Evolutionary conservation across 768 basidiomycete genomes (phyloP), one percentile per base, ranked within the genome.

Genomic region (Lactifluus piperatus): DNA sequence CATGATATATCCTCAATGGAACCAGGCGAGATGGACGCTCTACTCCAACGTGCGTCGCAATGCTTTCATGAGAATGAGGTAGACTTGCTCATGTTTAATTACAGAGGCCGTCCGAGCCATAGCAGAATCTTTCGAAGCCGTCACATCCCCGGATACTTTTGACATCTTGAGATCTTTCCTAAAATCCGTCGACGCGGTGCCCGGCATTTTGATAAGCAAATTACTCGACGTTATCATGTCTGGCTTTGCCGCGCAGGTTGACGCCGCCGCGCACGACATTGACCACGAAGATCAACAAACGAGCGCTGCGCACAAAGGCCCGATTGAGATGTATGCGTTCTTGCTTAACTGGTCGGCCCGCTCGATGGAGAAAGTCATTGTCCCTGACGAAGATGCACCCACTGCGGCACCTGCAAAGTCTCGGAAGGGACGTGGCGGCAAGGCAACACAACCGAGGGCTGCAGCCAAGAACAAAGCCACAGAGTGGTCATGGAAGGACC

Each of bases 271-370:
- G 30, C 79, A 79, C 53, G 89, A 92, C 63, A 71, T 89, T 26
- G 84, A 88, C 9, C 74, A 80, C 6, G 89, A 86, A 27, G 81
- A 86, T 50, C 80, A 84, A 58, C 77, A 86, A 57, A 75, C 77
- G 1, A 77, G 81, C 65, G 71, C 79, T 62, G 67, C 75, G 0
- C 92, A 93, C 71, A 89, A 86, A 69, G 63, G 69, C 3, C 82
- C 91, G 0, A 76, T 99, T 60, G 97, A 98, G 70, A 85, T 89
- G 77, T 97, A 91, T 70, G 88, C 87, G 7, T 97, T 98, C 69
- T 75, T 97, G 26, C 72, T 97, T n/a, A 79, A 85, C 60, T 97
- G 94, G 94, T 94, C 94, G 68, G 88, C 91, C 16, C 73, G 75
- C 11, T 84, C 84, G 0, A 87, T 85, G 1, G 93, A 95, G 71